Evolutionary conservation across 495 filamentous ascomycete species (phyloP), one percentile per base, ranked within the genome.

Genomic region (Daldinia childiae): DNA sequence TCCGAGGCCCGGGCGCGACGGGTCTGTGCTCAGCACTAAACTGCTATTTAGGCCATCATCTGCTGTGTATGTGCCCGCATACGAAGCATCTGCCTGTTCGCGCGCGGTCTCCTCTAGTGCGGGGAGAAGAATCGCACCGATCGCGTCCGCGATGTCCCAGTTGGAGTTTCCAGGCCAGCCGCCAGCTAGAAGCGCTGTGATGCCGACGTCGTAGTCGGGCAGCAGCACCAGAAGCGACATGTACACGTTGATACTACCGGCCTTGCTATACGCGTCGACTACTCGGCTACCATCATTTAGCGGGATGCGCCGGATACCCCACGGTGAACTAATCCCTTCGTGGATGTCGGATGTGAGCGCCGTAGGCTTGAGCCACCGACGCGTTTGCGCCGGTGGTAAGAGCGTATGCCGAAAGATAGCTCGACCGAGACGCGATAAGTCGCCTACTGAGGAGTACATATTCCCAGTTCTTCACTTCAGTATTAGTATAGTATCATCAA

Each of bases 361-460:
- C 6, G 66, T 50, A 0, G 88, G 89, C 65, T 89, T 88, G 52
- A 91, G 77, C 89, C 87, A 90, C 43, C 82, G 74, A 63, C 85
- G 81, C 0, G 88, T 90, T 14, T 80, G 62, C 2, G 77, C 71
- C 0, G 81, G 75, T 0, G 79, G 54, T 1, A 90, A 74, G 0
- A 90, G 76, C 0, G 80, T 79, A 17, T 81, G 84, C 15, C 77
- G 78, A 24, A 90, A 79, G 69, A 90, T 88, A 39, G 83, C 82
- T 14, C 83, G 85, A 9, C 87, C 87, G 3, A 90, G 74, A 29
- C 73, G 79, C 4, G 82, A 78, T 55, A 90, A 74, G 74, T 90
- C 88, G 19, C 74, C 76, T 14, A 78, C 68, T 0, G 84, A 86
- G 21, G 87, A 87, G 75, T 85, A 89, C 50, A 89, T 80, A 66